Conservation (phyloP, 768 basidiomycete genomes). For the Rhizopogon vesiculosus region DNA sequence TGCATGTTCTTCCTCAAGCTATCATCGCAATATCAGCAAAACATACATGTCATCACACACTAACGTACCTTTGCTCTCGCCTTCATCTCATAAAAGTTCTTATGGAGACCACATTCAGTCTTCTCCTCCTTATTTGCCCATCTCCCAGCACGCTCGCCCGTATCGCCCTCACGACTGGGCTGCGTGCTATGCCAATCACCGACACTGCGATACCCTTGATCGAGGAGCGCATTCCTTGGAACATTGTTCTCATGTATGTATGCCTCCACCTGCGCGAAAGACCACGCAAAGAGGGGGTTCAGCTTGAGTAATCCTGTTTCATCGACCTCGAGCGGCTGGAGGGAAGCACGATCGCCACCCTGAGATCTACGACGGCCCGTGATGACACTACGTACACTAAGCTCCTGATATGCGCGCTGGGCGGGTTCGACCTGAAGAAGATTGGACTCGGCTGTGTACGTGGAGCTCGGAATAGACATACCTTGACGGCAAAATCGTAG, state of each 20-base stretch:
- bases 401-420: conserved; percentile 75
- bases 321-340: conserved; percentile 89
- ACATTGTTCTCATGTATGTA: conserved; percentile 81
- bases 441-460: not conserved
- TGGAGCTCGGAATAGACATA: conserved; percentile 23
- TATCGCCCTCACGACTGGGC: conserved; percentile 61
- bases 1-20: not conserved
- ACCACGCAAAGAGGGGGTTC: conserved; percentile 91
- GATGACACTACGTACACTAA: conserved; percentile 81
- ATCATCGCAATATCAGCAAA: not conserved
- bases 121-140: conserved; percentile 86
- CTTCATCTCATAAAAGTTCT: conserved; percentile 82
- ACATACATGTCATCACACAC: not conserved
- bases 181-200: conserved; percentile 97
- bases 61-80: conserved; percentile 37
- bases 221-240: conserved; percentile 83
- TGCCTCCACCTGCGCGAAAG: conserved; percentile 76
- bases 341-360: conserved; percentile 79
- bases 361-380: conserved; percentile 95
- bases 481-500: conserved; percentile 94
- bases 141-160: conserved; percentile 79
- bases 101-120: conserved; percentile 94
- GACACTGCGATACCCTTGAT: conserved; percentile 90
- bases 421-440: conserved; percentile 76
- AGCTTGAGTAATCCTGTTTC: conserved; percentile 87